Evolutionary conservation across 2,329 filamentous ascomycete species (phyloP), one percentile per base, ranked within the genome.

Genomic region (Talaromyces rugulosus): DNA sequence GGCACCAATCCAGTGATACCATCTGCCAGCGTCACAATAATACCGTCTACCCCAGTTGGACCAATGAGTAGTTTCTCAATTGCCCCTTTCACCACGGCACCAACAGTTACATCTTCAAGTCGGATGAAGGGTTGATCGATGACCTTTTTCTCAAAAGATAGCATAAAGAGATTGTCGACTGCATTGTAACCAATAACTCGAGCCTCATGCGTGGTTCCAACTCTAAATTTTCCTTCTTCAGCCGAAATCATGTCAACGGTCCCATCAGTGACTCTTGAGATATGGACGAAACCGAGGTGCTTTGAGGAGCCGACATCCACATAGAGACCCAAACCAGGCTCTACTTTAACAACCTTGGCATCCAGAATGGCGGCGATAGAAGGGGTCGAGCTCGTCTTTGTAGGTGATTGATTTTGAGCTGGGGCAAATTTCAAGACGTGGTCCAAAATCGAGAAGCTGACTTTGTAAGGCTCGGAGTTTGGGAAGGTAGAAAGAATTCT

Each of bases 401-500:
- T 4, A 16, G 50, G 1, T 53, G 78, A 76, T n/a, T 75, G 76
- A 58, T 76, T 74, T 58, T 75, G 71, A 11, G 71, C 71, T 30
- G 72, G 66, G 23, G 72, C 64, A n/a, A 97, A 81, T 4, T 87
- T 84, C 42, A 90, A 76, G 52, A 97, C 81, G 71, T 98, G 92
- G n/a, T 93, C 89, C 18, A 98, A 82, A 34, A 98, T 72, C 2
- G 95, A 97, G 61, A 98, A 85, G 31, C 92, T 93, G 23, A 99
- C 79, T 77, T 96, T 97, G 66, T 88, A 90, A 12, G 87, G 85
- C 57, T 93, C 90, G 5, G 89, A 84, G 2, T 86, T 83, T 0
- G 92, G 91, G 71, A 96, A 95, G 36, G 88, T 96, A 79, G 89
- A 97, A 61, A 96, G 89, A 44, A 99, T 84, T 70, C 96, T 87